phyloP scores from a whole-genome alignment of 805 yeast species.

The Myxozyma melibiosi region DNA sequence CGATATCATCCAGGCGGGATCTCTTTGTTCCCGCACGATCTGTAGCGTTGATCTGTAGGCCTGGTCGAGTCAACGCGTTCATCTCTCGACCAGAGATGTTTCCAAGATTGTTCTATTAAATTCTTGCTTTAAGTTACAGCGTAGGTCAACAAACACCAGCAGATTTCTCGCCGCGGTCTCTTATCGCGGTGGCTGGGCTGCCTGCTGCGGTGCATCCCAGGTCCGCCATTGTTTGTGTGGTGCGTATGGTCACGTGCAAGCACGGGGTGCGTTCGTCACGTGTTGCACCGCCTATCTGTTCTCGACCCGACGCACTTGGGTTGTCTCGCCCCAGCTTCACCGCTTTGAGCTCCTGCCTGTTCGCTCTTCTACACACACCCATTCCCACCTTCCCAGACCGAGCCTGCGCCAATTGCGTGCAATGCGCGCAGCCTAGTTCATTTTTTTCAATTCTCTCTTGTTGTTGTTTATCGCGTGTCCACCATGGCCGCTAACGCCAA shows the following conservation, averaged over 20 bases:
- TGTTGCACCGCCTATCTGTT: conserved; percentile 2
- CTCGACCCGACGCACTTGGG: conserved; percentile 7
- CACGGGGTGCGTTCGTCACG: neutral
- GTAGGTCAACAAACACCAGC: neutral
- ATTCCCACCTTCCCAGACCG: neutral
- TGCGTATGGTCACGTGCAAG: conserved; percentile 5
- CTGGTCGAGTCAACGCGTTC: no score
- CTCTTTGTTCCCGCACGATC: no score
- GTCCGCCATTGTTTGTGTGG: conserved; percentile 1
- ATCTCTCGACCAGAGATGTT: no score
- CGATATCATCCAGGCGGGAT: no score
- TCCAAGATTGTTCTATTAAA: no score
- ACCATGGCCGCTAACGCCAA: conserved; percentile 31
- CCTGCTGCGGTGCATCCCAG: conserved; percentile 14
- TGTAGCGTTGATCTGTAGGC: no score
- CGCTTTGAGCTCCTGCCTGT: neutral
- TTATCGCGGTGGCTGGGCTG: conserved; percentile 1
- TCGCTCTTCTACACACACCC: neutral
- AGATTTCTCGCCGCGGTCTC: neutral
- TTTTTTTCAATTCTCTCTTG: neutral
- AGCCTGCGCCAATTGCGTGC: conserved; percentile 6
- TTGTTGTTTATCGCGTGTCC: neutral
- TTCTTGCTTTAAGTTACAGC: neutral
- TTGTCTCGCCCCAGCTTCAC: conserved; percentile 9
- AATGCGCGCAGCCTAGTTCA: conserved; percentile 7